Conservation (phyloP, 352 stramenopile species). For the Phytophthora uliginosa region DNA sequence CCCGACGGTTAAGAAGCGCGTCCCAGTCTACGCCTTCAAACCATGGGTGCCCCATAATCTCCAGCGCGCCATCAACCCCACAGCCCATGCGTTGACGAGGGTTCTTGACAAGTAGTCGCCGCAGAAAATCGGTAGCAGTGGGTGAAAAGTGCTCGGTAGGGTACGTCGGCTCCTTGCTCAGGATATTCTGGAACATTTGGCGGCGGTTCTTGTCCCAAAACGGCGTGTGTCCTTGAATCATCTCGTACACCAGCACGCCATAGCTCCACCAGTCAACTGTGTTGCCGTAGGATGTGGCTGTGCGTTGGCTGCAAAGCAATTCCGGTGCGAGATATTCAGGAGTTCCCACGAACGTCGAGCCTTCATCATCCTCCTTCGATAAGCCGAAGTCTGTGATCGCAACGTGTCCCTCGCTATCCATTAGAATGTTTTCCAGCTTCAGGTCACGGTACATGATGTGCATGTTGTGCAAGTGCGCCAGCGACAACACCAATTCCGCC, state of each 20-base stretch:
- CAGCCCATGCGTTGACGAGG: constrained; percentile 73
- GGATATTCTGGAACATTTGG: constrained; percentile 91
- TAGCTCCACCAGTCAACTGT: constrained; percentile 93
- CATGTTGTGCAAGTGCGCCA: constrained; percentile 88
- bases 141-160: constrained; percentile 69
- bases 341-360: constrained; percentile 86
- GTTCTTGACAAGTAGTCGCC: constrained; percentile 81
- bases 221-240: constrained; percentile 87
- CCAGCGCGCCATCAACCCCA: constrained; percentile 61
- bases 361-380: constrained; percentile 89
- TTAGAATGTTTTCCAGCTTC: constrained; percentile 93
- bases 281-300: constrained; percentile 83
- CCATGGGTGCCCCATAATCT: constrained; percentile 89
- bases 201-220: constrained; percentile 89
- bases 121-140: constrained; percentile 72
- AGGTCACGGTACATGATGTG: constrained; percentile 93
- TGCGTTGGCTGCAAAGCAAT: constrained; percentile 77
- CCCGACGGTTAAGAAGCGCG: constrained; percentile 62
- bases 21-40: constrained; percentile 87
- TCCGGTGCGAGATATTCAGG: constrained; percentile 89
- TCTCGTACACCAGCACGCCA: constrained; percentile 89
- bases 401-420: constrained; percentile 87
- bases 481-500: constrained; percentile 83
- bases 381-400: constrained; percentile 91
- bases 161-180: constrained; percentile 78